Percentiles rank a stretch among this genome's conserved stretches.
Conservation (phyloP, 1,284 basidiomycete genomes). For the Coniophora puteana region DNA sequence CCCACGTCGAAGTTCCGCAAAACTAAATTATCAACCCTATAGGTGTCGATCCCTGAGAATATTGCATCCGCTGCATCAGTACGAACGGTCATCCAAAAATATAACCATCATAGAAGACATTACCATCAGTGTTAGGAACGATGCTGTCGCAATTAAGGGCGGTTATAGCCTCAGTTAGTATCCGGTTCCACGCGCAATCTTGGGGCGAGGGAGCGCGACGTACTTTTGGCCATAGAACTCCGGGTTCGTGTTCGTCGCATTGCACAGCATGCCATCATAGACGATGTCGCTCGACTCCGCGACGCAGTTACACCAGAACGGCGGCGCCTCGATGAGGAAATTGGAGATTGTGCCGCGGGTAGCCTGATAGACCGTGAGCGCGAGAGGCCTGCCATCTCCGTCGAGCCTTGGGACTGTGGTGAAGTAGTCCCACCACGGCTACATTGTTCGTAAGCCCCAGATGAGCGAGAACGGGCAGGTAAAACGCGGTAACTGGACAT, state of each 20-base stretch:
- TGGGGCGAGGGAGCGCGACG: constrained; percentile 16
- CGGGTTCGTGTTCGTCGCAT: constrained; percentile 58
- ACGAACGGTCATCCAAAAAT: neutral
- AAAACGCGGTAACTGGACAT: neutral
- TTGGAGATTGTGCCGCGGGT: constrained; percentile 43
- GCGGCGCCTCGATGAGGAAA: constrained; percentile 55
- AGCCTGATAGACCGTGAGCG: constrained; percentile 51
- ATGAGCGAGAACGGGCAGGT: neutral
- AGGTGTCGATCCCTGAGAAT: constrained; percentile 55
- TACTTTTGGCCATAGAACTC: constrained; percentile 47
- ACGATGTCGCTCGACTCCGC: constrained; percentile 50
- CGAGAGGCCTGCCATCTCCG: constrained; percentile 61
- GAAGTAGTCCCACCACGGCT: constrained; percentile 50
- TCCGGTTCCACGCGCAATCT: neutral
- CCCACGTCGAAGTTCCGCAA: constrained; percentile 50
- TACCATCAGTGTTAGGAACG: constrained; percentile 64
- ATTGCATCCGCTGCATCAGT: constrained; percentile 4
- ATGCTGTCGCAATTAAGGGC: constrained; percentile 32
- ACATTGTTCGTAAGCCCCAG: constrained; percentile 3
- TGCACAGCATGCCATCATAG: constrained; percentile 60
- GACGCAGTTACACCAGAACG: constrained; percentile 65
- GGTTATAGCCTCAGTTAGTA: constrained; percentile 1
- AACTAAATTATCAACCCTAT: constrained; percentile 49
- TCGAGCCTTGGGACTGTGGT: constrained; percentile 41
- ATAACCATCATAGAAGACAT: constrained; percentile 2